Conservation (phyloP, 164 flowering plant species). For the Cinnamomum micranthum region DNA sequence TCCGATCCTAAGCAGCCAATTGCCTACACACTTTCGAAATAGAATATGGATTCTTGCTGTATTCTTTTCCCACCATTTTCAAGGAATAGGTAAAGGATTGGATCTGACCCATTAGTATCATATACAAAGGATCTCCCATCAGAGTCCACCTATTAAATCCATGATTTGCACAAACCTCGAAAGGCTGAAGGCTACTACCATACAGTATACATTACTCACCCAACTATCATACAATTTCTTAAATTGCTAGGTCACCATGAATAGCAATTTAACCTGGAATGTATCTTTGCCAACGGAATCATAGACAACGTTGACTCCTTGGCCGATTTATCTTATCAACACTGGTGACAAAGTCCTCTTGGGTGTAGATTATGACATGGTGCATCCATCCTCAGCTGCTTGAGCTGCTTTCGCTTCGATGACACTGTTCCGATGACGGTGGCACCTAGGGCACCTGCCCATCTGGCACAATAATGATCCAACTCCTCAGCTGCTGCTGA, state of each 20-base stretch:
- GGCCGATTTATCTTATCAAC: conserved; percentile 41
- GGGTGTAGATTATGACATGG: conserved; percentile 61
- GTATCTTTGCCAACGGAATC: conserved; percentile 35
- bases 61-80: too few species aligned
- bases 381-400: conserved; percentile 80
- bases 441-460: conserved; percentile 90
- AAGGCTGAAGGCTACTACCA: too few species aligned
- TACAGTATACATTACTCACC: too few species aligned
- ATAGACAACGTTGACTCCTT: conserved; percentile 33
- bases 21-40: too few species aligned
- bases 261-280: conserved; percentile 21
- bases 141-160: too few species aligned
- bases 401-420: conserved; percentile 74
- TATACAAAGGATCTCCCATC: too few species aligned
- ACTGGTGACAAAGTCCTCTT: conserved; percentile 68
- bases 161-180: too few species aligned
- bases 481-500: conserved; percentile 96
- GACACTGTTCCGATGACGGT: conserved; percentile 93
- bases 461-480: conserved; percentile 88
- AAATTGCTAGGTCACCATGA: not conserved
- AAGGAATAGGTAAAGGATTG: too few species aligned
- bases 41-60: too few species aligned
- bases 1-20: too few species aligned
- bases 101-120: too few species aligned
- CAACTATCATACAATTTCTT: too few species aligned